Conservation (phyloP, 495 filamentous ascomycete genomes). For the Penicillium tannophilum region DNA sequence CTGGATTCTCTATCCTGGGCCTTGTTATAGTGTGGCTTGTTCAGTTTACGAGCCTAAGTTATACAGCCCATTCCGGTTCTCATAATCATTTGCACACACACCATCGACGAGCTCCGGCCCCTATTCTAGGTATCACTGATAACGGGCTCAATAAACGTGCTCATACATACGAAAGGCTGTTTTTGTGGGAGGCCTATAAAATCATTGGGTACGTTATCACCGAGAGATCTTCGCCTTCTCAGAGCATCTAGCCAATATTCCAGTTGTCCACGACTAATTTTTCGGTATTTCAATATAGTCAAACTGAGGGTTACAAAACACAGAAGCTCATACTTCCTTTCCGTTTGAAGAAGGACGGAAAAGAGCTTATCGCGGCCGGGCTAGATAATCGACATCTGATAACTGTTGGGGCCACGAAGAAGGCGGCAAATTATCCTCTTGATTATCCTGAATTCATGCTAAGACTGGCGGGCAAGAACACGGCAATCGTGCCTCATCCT, state of each 20-base stretch:
- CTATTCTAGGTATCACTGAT: neutral
- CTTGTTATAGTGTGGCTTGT: slow-evolving; percentile 1
- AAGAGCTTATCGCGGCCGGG: neutral
- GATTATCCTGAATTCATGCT: slow-evolving; percentile 3
- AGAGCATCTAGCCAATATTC: slow-evolving; percentile 1
- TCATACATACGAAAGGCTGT: slow-evolving; percentile 1
- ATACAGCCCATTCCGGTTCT: neutral
- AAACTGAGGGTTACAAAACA: neutral
- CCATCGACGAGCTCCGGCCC: neutral
- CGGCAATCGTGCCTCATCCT: neutral
- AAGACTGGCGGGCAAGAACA: neutral
- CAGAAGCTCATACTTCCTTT: slow-evolving; percentile 6
- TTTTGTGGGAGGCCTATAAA: slow-evolving; percentile 6
- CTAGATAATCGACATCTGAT: slow-evolving; percentile 3
- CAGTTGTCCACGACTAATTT: neutral
- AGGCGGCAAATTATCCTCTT: neutral
- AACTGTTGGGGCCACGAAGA: neutral
- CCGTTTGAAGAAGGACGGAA: slow-evolving; percentile 2
- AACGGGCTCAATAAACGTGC: slow-evolving; percentile 4
- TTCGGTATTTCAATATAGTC: slow-evolving; percentile 2
- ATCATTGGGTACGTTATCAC: slow-evolving; percentile 3
- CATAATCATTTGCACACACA: slow-evolving; percentile 4
- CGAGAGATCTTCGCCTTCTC: neutral
- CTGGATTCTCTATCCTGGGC: neutral
- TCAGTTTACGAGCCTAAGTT: neutral